These are phyloP conservation scores for Solanum appendiculatum DNA, from an alignment of 257 asterid genomes.

Conservation along the genomic window DNA sequence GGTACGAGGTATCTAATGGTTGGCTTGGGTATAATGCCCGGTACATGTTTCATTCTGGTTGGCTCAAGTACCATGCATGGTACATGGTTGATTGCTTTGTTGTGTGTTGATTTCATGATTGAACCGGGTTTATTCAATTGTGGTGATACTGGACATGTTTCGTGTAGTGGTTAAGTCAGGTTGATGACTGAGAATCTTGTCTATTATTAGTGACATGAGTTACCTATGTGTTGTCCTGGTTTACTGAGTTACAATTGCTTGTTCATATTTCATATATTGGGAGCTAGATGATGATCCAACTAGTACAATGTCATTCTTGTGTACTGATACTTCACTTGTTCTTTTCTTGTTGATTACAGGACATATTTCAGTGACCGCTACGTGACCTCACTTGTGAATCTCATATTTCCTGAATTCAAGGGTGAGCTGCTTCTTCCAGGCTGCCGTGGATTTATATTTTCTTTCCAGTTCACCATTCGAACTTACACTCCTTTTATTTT, in stretches of 20 bases:
- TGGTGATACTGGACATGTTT: background rate
- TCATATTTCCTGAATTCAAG: background rate
- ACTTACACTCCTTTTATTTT: background rate
- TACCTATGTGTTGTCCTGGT: background rate
- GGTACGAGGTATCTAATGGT: background rate
- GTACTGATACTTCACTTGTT: background rate
- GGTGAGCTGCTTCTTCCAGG: background rate
- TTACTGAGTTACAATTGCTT: background rate
- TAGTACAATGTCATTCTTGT: no score
- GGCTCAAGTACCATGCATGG: background rate
- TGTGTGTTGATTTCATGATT: background rate
- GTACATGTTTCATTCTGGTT: background rate
- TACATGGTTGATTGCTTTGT: background rate
- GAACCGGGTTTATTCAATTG: no score
- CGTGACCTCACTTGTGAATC: background rate
- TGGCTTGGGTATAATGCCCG: background rate
- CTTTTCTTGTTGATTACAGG: background rate
- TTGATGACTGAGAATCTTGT: no score
- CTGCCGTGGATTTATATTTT: background rate
- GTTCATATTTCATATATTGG: background rate
- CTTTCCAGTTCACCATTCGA: background rate
- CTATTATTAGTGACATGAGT: background rate
- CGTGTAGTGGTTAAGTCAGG: background rate
- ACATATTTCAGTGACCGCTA: background rate
- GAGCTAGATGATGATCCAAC: background rate